Evolutionary conservation across 1,139 yeast genomes (phyloP).

Genomic region (Taiozyma sp.): DNA sequence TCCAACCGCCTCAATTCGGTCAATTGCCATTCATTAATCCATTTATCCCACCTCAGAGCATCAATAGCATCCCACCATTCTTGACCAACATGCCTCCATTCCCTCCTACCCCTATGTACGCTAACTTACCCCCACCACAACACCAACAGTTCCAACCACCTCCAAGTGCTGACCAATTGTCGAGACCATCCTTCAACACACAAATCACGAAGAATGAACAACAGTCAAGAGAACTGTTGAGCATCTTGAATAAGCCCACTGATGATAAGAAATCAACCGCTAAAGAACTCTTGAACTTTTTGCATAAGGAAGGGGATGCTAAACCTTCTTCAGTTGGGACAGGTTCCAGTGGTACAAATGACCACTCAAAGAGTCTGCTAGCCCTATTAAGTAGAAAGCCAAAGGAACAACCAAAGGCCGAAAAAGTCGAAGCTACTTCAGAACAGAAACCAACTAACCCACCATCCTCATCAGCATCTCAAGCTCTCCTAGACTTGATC

Average conservation of each 20-base stretch:
- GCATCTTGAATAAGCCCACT: conserved; percentile 36
- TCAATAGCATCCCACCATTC: conserved; percentile 5
- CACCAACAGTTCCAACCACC: conserved; percentile 24
- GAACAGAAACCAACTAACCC: neutral
- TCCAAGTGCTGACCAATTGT: conserved; percentile 42
- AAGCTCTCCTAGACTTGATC: conserved; percentile 6
- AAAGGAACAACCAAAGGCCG: conserved; percentile 4
- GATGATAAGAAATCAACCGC: conserved; percentile 34
- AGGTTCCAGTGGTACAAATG: neutral
- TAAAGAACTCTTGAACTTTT: conserved; percentile 33
- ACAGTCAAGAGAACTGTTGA: conserved; percentile 49
- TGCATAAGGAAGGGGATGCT: conserved; percentile 7
- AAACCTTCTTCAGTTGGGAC: conserved; percentile 2
- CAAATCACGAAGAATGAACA: conserved; percentile 28
- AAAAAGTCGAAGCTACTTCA: neutral
- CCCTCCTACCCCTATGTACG: conserved; percentile 3
- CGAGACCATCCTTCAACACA: conserved; percentile 38
- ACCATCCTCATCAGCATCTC: conserved; percentile 3
- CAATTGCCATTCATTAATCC: conserved; percentile 5
- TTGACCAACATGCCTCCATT: conserved; percentile 9
- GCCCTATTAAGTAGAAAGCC: conserved; percentile 17
- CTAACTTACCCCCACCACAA: conserved; percentile 9
- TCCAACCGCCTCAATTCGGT: conserved; percentile 1
- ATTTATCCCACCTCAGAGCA: conserved; percentile 1
- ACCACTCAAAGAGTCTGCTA: conserved; percentile 13